Percentiles rank a stretch among this genome's conserved stretches.
These are phyloP conservation scores for Coemansia sp. DNA, from an alignment of 192 early-diverging fungal species.

Conservation along the genomic window DNA sequence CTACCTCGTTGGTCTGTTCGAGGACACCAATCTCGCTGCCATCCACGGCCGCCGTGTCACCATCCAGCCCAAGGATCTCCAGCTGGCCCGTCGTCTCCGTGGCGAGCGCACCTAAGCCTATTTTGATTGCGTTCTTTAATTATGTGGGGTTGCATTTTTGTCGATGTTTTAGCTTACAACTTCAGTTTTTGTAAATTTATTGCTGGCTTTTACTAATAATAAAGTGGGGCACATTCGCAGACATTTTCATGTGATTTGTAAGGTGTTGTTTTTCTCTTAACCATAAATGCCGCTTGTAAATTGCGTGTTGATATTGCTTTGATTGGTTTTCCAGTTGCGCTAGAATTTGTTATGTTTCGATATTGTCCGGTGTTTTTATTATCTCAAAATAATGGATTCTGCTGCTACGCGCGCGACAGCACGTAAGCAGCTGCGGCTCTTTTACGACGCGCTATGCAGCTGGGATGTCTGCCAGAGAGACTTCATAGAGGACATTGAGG, in stretches of 20 bases:
- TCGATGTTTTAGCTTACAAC: conserved; percentile 3
- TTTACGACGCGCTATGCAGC: conserved; percentile 28
- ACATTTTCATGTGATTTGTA: neutral
- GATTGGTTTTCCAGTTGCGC: neutral
- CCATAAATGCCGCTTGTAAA: conserved; percentile 10
- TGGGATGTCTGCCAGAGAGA: conserved; percentile 46
- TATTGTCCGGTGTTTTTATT: neutral
- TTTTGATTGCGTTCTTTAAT: neutral
- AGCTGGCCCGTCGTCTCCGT: conserved; percentile 94
- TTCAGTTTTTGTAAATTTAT: conserved; percentile 10
- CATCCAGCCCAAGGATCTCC: conserved; percentile 99
- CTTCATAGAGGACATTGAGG: conserved; percentile 18
- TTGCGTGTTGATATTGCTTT: neutral
- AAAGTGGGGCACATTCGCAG: neutral
- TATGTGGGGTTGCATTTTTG: neutral
- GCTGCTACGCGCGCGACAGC: neutral
- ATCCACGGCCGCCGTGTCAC: conserved; percentile 99
- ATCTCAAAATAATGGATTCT: conserved; percentile 6
- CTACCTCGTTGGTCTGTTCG: conserved; percentile 86
- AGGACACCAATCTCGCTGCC: conserved; percentile 99
- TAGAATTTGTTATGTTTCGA: neutral
- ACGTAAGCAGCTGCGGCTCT: conserved; percentile 5
- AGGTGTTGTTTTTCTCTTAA: neutral
- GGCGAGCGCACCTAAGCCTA: conserved; percentile 77
- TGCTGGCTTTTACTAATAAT: neutral